Percentiles rank a stretch among this genome's conserved stretches.
phyloP scores from a whole-genome alignment of 2,329 filamentous ascomycete genomes.

The Ophiosphaerella narmari region DNA sequence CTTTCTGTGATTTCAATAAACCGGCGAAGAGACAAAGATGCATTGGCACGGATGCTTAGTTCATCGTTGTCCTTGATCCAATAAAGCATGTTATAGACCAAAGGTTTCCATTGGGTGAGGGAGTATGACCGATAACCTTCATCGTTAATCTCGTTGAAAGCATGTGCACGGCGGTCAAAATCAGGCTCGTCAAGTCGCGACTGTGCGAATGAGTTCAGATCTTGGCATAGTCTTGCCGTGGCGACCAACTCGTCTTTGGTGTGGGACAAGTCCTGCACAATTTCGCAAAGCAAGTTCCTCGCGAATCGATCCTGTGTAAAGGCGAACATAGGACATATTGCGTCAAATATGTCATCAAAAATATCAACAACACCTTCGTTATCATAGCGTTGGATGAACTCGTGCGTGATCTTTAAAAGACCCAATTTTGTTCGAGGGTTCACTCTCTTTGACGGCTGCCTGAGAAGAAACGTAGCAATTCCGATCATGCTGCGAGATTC shows the following conservation, averaged over 20 bases:
- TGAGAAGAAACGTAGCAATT: slow-evolving; percentile 79
- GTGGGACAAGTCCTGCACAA: slow-evolving; percentile 71
- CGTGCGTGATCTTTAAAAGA: slow-evolving; percentile 77
- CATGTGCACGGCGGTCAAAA: slow-evolving; percentile 78
- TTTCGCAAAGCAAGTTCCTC: slow-evolving; percentile 72
- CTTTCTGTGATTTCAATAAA: slow-evolving; percentile 67
- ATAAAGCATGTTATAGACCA: slow-evolving; percentile 88
- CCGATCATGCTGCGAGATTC: slow-evolving; percentile 79
- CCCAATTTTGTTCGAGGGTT: slow-evolving; percentile 81
- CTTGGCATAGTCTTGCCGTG: slow-evolving; percentile 72
- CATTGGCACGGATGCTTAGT: slow-evolving; percentile 81
- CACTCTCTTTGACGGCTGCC: slow-evolving; percentile 82
- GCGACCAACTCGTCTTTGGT: slow-evolving; percentile 64
- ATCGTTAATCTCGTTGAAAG: slow-evolving; percentile 74
- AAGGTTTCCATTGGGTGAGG: slow-evolving; percentile 78
- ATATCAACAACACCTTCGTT: slow-evolving; percentile 62
- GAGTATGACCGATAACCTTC: slow-evolving; percentile 64
- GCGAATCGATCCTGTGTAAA: slow-evolving; percentile 86
- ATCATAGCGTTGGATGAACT: slow-evolving; percentile 73
- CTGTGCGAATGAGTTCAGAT: slow-evolving; percentile 78
- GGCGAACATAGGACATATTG: slow-evolving; percentile 80
- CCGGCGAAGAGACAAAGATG: slow-evolving; percentile 76
- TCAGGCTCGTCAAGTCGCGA: slow-evolving; percentile 82
- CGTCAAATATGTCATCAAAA: slow-evolving; percentile 70
- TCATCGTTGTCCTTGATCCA: slow-evolving; percentile 87